Percentiles rank a stretch among this genome's conserved stretches.
phyloP scores from a whole-genome alignment of 2,329 filamentous ascomycete genomes.

The Chaetomiaceae sp. region DNA sequence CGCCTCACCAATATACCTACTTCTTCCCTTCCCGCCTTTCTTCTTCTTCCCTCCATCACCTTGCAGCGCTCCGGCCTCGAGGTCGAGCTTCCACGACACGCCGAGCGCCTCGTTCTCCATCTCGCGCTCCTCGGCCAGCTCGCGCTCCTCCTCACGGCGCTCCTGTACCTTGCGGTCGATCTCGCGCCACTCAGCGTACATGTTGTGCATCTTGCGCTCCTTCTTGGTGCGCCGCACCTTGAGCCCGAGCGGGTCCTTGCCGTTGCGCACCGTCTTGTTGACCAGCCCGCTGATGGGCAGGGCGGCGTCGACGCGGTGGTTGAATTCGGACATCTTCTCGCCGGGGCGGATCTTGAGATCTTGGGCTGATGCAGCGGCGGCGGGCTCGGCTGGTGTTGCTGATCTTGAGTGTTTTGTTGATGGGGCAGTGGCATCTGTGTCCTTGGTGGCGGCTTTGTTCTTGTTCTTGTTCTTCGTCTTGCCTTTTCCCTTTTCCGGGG shows the following conservation, averaged over 20 bases:
- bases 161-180: constrained; percentile 59
- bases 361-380: constrained; percentile 2
- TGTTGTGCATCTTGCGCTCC: constrained; percentile 74
- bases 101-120: constrained; percentile 50
- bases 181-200: constrained; percentile 71
- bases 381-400: constrained; percentile 17
- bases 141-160: constrained; percentile 58
- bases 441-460: constrained; percentile 24
- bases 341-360: constrained; percentile 61
- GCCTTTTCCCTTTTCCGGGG: constrained; percentile 28
- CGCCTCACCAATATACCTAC: constrained; percentile 37
- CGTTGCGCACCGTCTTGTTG: constrained; percentile 53
- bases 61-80: constrained; percentile 31
- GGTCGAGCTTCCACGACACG: constrained; percentile 42
- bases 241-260: constrained; percentile 57
- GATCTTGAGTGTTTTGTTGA: constrained; percentile 14
- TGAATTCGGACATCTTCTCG: constrained; percentile 77
- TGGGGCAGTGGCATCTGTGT: constrained; percentile 25
- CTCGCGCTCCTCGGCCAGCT: constrained; percentile 55
- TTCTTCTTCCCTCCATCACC: constrained; percentile 39
- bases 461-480: constrained; percentile 27
- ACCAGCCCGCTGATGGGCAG: constrained; percentile 69
- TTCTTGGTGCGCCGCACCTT: constrained; percentile 71
- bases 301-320: constrained; percentile 76
- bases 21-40: constrained; percentile 38